Conservation (phyloP, 2,329 filamentous ascomycete species). For the Alternaria longipes region DNA sequence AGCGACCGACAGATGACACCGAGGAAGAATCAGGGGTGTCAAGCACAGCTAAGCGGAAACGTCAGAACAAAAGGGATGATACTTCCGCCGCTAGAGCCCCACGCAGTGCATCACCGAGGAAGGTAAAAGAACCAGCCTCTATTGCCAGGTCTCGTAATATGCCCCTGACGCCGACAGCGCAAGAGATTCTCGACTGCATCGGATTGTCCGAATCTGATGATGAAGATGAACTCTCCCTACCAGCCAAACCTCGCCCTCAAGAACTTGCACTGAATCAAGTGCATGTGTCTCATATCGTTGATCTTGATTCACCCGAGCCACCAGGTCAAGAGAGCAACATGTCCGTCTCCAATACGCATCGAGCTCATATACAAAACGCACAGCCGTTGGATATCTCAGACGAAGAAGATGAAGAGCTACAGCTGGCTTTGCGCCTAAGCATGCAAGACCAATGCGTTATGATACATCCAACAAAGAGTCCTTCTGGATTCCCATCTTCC, state of each 20-base stretch:
- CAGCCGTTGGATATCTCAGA: neutral
- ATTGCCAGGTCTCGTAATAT: neutral
- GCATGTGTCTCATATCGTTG: neutral
- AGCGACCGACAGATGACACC: slow-evolving; percentile 10
- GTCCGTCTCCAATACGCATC: neutral
- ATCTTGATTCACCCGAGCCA: neutral
- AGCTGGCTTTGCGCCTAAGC: slow-evolving; percentile 23
- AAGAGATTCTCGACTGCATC: slow-evolving; percentile 5
- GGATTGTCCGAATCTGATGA: slow-evolving; percentile 25
- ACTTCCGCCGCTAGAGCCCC: neutral
- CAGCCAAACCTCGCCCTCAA: neutral
- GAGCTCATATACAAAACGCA: neutral
- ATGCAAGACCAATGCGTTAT: slow-evolving; percentile 7
- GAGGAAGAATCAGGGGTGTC: neutral
- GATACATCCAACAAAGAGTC: neutral
- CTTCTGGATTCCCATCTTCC: neutral
- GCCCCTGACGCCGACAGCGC: neutral
- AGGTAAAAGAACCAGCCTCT: neutral
- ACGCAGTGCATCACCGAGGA: neutral
- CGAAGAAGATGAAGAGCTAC: slow-evolving; percentile 17
- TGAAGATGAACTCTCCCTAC: neutral
- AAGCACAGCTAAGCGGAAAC: slow-evolving; percentile 10
- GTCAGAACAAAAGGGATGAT: neutral
- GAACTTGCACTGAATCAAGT: neutral
- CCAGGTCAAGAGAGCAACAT: neutral